Evolutionary conservation across 306 rosid species (phyloP).

Genomic region (Rubus parviflorus): DNA sequence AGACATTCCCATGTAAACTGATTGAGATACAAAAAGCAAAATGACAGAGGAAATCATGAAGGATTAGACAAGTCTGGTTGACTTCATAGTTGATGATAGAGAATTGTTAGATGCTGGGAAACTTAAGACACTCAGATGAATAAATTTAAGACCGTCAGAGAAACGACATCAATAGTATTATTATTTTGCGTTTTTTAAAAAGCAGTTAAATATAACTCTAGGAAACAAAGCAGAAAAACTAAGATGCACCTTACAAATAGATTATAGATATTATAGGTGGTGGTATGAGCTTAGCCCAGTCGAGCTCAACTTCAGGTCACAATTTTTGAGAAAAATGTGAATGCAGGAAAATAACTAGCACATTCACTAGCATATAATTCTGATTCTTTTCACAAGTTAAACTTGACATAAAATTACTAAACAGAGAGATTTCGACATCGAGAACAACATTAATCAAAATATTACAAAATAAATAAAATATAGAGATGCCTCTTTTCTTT

Average conservation of each 20-base stretch:
- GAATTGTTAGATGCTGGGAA: background rate
- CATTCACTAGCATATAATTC: background rate
- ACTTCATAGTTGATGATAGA: background rate
- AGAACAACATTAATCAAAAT: background rate
- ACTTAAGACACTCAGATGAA: background rate
- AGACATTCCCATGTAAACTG: constrained; percentile 10
- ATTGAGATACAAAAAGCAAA: background rate
- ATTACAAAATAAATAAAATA: background rate
- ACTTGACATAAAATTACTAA: background rate
- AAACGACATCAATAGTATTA: background rate
- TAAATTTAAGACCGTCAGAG: background rate
- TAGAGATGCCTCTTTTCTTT: background rate
- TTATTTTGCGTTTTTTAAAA: background rate
- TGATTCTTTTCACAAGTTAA: background rate
- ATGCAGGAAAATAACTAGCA: background rate
- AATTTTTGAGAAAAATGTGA: background rate
- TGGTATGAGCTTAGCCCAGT: background rate
- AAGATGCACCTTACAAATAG: background rate
- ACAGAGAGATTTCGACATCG: background rate
- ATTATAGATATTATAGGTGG: background rate
- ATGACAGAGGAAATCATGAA: constrained; percentile 7
- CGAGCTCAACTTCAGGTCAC: background rate
- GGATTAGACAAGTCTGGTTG: background rate
- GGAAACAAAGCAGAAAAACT: background rate
- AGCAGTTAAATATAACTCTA: background rate